Conservation (phyloP, 805 yeast genomes). For the Saccharomycopsis schoenii region DNA sequence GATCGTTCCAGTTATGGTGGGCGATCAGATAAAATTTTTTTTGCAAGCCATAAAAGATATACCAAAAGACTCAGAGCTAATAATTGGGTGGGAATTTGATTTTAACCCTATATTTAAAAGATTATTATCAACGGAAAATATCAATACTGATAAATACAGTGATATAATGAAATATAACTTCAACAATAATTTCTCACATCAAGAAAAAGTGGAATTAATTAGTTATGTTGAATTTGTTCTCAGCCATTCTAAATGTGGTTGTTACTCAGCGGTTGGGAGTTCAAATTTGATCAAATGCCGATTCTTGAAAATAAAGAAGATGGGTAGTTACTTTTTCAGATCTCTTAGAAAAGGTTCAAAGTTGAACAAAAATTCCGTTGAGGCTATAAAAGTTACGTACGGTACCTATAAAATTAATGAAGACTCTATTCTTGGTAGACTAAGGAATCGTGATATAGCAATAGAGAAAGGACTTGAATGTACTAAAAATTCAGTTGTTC, state of each 20-base stretch:
- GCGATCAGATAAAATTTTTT: slow-evolving; percentile 39
- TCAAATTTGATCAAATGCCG: slow-evolving; percentile 41
- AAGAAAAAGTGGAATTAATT: slow-evolving; percentile 45
- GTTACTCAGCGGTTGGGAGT: slow-evolving; percentile 27
- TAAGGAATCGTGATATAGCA: slow-evolving; percentile 5
- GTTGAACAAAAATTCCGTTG: slow-evolving; percentile 26
- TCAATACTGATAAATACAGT: slow-evolving; percentile 18
- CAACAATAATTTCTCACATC: slow-evolving; percentile 40
- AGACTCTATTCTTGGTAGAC: slow-evolving; percentile 2
- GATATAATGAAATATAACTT: slow-evolving; percentile 27
- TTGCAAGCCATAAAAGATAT: slow-evolving; percentile 49
- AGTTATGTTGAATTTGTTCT: slow-evolving; percentile 54
- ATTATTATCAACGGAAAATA: slow-evolving; percentile 34
- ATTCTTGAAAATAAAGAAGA: slow-evolving; percentile 50
- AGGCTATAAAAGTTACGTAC: slow-evolving; percentile 24
- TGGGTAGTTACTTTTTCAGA: slow-evolving; percentile 48
- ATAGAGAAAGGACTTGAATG: background rate
- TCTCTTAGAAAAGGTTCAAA: slow-evolving; percentile 40
- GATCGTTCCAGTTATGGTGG: slow-evolving; percentile 38
- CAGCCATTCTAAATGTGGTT: slow-evolving; percentile 55
- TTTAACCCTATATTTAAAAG: slow-evolving; percentile 58
- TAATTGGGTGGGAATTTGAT: slow-evolving; percentile 89
- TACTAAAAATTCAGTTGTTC: background rate
- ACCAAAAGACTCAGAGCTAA: slow-evolving; percentile 57
- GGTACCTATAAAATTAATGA: slow-evolving; percentile 20